Evolutionary conservation across 805 yeast genomes (phyloP), one percentile per base, ranked within the genome.

Genomic region (Candida oleophila): DNA sequence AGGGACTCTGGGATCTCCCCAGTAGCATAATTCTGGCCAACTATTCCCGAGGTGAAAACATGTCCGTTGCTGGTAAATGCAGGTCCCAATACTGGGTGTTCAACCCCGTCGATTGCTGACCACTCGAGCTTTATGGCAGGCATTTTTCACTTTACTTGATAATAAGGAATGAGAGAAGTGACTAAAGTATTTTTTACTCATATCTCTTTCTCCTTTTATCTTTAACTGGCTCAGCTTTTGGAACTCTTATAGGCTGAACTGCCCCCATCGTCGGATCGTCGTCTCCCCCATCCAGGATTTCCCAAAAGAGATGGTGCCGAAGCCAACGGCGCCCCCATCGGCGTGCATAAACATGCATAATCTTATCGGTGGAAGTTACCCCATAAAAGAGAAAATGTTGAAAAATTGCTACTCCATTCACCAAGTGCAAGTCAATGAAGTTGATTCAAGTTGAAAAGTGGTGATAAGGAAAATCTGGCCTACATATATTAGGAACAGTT

Each of bases 21-120:
- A 11, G 69, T 63, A 30, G 62, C 59, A 28, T 62, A 60, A 49
- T 73, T 71, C 22, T 58, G 59, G 18, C 82, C 82, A 14, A 73
- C 64, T 38, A 66, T 61, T 1, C 82, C 83, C n/a, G 81, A 73
- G 8, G 80, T 71, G 62, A 70, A 76, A 18, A 78, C 62, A 41
- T 56, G 57, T 1, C 61, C 61, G 46, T 60, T 60, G 41, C 54
- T 53, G 11, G 49, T 57, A 60, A 58, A 61, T 20, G 66, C 66
- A 14, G 65, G 66, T n/a, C 56, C 62, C 38, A 61, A 52, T 16
- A 58, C 62, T 18, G 66, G 66, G 38, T 61, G 65, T 49, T 66
- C 70, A 42, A 51, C 53, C n/a, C 64, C 65, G 28, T 54, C 62
- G 46, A 61, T 55, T 18, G 65, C 58, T 25, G 64, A 51, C 65